These are phyloP conservation scores for Earliella scabrosa DNA, from an alignment of 1,284 basidiomycete species.

Conservation along the genomic window DNA sequence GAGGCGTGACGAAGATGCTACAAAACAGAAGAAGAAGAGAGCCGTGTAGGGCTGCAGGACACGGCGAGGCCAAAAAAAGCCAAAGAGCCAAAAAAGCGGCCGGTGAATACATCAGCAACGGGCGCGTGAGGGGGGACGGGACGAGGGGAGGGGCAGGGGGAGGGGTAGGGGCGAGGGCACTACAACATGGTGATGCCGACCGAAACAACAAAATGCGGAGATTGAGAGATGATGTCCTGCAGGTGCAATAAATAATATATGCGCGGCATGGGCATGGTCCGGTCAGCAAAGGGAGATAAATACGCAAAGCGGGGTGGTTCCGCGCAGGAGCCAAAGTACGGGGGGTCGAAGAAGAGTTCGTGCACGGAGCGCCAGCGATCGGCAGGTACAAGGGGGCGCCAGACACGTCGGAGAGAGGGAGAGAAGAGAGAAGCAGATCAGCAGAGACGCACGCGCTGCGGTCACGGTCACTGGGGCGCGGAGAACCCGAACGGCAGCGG, in stretches of 20 bases:
- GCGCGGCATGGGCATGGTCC: not conserved
- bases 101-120: slow-evolving; percentile 17
- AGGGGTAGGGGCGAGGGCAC: no score
- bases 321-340: not conserved
- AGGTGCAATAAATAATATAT: slow-evolving; percentile 12
- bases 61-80: no score
- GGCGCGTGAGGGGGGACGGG: not conserved
- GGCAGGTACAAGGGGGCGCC: no score
- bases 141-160: not conserved
- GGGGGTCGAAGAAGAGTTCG: not conserved
- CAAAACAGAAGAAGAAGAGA: not conserved
- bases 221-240: slow-evolving; percentile 1
- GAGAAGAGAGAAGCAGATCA: no score
- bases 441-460: no score
- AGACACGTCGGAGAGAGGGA: no score
- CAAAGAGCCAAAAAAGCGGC: no score
- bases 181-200: no score
- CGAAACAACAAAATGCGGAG: no score
- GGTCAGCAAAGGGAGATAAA: slow-evolving; percentile 12
- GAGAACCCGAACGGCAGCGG: slow-evolving; percentile 10
- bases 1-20: slow-evolving; percentile 6
- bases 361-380: no score
- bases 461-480: not conserved
- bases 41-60: no score
- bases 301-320: slow-evolving; percentile 8